phyloP scores from a whole-genome alignment of 495 filamentous ascomycete genomes.

The Daldinia decipiens region DNA sequence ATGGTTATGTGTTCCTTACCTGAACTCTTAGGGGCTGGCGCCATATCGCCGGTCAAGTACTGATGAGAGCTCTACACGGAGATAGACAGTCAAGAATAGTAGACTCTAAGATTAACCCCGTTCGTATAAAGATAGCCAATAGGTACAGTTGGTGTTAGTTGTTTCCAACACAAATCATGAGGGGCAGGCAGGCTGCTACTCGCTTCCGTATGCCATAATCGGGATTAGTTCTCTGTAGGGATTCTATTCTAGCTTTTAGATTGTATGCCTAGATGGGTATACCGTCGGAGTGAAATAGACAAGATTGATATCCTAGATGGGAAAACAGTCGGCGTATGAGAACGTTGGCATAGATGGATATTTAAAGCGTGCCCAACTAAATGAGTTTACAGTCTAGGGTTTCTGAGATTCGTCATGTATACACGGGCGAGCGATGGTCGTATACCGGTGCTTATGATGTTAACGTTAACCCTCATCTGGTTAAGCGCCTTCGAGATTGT shows the following conservation, averaged over 20 bases:
- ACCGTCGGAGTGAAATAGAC: not conserved
- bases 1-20: slow-evolving; percentile 17
- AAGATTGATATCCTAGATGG: slow-evolving; percentile 24
- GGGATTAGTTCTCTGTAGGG: not conserved
- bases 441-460: not conserved
- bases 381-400: slow-evolving; percentile 10
- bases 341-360: not conserved
- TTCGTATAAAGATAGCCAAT: not conserved
- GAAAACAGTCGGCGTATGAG: slow-evolving; percentile 22
- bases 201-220: not conserved
- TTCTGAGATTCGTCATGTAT: not conserved
- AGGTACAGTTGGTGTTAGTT: not conserved
- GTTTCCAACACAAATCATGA: not conserved
- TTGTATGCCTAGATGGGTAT: slow-evolving; percentile 13
- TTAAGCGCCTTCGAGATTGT: slow-evolving; percentile 29
- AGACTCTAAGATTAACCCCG: no score
- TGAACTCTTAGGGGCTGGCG: slow-evolving; percentile 5
- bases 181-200: not conserved
- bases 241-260: not conserved
- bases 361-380: not conserved
- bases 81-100: no score
- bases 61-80: not conserved
- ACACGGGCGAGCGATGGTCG: not conserved
- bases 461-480: slow-evolving; percentile 10
- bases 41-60: slow-evolving; percentile 14